These are phyloP conservation scores for Bothriochloa decipiens DNA, from an alignment of 176 grass and related monocot genomes.

Conservation along the genomic window DNA sequence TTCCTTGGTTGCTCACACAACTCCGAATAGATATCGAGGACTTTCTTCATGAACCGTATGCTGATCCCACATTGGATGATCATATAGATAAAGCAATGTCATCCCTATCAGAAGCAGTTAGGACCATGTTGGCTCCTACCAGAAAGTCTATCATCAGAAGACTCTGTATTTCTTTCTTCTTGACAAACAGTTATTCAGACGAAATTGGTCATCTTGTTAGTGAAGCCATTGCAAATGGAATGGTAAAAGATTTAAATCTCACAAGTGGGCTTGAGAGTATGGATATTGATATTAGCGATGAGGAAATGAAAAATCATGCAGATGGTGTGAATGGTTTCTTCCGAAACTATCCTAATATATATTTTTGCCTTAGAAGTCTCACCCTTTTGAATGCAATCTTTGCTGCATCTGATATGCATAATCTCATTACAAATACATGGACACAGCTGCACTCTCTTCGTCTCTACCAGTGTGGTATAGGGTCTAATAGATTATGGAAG, in stretches of 20 bases:
- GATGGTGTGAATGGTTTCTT: not conserved
- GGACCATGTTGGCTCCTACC: not conserved
- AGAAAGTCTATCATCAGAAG: not conserved
- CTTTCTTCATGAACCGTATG: not conserved
- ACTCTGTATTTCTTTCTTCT: not conserved
- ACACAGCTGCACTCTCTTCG: not conserved
- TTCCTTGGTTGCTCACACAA: conserved; percentile 1
- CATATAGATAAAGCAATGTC: conserved; percentile 15
- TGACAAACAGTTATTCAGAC: not conserved
- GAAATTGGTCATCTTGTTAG: conserved; percentile 12
- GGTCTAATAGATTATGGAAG: not conserved
- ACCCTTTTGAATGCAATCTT: conserved; percentile 17
- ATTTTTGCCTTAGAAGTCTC: not conserved
- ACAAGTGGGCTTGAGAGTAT: conserved; percentile 5
- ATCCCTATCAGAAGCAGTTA: not conserved
- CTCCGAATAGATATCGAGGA: not conserved
- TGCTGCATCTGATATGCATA: not conserved
- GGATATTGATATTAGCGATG: not conserved
- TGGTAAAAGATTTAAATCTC: not conserved
- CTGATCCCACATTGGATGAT: not conserved
- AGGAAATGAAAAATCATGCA: conserved; percentile 15
- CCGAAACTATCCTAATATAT: not conserved
- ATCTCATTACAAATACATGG: conserved; percentile 2
- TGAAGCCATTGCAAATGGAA: not conserved
- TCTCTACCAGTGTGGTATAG: conserved; percentile 5